A percentile compares a stretch with the other conserved stretches of the same genome.
Conservation (phyloP, 2,329 filamentous ascomycete species). For the Rhynchosporium graminicola region DNA sequence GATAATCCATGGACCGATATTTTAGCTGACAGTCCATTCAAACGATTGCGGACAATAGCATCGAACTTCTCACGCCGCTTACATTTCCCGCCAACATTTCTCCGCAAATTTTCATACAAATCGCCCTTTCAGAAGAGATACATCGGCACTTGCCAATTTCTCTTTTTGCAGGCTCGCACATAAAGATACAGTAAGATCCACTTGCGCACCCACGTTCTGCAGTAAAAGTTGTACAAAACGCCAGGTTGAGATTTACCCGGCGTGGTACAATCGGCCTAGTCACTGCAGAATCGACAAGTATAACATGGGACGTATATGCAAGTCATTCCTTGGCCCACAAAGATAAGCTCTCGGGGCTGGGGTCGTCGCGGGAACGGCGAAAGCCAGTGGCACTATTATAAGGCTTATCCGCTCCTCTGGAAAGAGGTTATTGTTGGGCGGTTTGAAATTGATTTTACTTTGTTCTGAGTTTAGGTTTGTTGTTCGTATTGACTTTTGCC, state of each 20-base stretch:
- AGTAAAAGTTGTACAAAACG: not conserved
- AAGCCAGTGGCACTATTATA: slow-evolving; percentile 1
- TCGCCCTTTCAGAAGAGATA: not conserved
- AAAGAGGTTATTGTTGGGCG: not conserved
- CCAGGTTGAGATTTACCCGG: slow-evolving; percentile 1
- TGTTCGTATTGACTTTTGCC: not conserved
- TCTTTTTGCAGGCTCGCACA: not conserved
- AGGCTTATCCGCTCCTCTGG: not conserved
- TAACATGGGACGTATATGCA: not conserved
- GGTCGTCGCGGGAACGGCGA: not conserved
- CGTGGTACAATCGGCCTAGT: not conserved
- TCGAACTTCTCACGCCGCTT: not conserved
- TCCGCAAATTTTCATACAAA: not conserved
- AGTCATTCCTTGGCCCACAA: slow-evolving; percentile 9
- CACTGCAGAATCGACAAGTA: not conserved
- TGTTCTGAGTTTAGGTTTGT: too few relatives aligned
- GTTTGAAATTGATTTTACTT: too few relatives aligned
- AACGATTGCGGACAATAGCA: not conserved
- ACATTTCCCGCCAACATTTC: not conserved
- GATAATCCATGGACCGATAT: not conserved
- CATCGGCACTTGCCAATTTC: not conserved
- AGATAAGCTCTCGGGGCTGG: slow-evolving; percentile 3
- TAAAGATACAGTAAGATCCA: not conserved
- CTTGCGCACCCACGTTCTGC: not conserved
- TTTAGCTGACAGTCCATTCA: not conserved